Evolutionary conservation across 805 yeast species (phyloP).

Genomic region (Wickerhamiella domercqiae): DNA sequence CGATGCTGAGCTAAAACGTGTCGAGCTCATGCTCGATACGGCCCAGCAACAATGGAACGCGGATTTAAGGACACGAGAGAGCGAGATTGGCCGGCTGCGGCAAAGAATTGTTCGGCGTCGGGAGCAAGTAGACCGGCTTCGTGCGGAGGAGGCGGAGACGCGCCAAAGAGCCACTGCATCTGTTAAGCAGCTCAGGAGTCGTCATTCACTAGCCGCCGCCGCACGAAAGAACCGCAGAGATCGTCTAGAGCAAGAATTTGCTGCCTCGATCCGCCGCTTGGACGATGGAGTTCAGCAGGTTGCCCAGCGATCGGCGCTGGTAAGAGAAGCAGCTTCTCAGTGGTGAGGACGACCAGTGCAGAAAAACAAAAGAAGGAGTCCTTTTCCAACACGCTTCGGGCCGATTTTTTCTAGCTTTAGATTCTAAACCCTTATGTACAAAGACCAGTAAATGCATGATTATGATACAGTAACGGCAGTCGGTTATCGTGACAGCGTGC

Average conservation of each 20-base stretch:
- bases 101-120: background rate
- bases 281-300: slow-evolving; percentile 8
- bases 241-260: slow-evolving; percentile 6
- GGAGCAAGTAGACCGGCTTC: background rate
- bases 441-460: background rate
- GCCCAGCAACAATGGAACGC: background rate
- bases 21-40: background rate
- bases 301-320: slow-evolving; percentile 4
- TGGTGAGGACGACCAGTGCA: too few relatives aligned
- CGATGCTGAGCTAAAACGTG: too few relatives aligned
- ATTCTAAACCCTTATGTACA: too few relatives aligned
- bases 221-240: slow-evolving; percentile 3
- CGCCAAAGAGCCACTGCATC: background rate
- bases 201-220: slow-evolving; percentile 2
- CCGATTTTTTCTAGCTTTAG: too few relatives aligned
- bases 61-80: background rate
- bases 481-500: background rate
- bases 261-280: slow-evolving; percentile 6
- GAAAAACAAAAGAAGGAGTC: too few relatives aligned
- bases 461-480: slow-evolving; percentile 2
- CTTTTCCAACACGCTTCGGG: too few relatives aligned
- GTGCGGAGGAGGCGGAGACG: background rate
- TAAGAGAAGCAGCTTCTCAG: slow-evolving; percentile 3
- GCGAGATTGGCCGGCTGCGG: background rate
- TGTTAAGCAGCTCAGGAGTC: slow-evolving; percentile 1